phyloP scores from a whole-genome alignment of 208 protist species.

The Leishmania arabica region DNA sequence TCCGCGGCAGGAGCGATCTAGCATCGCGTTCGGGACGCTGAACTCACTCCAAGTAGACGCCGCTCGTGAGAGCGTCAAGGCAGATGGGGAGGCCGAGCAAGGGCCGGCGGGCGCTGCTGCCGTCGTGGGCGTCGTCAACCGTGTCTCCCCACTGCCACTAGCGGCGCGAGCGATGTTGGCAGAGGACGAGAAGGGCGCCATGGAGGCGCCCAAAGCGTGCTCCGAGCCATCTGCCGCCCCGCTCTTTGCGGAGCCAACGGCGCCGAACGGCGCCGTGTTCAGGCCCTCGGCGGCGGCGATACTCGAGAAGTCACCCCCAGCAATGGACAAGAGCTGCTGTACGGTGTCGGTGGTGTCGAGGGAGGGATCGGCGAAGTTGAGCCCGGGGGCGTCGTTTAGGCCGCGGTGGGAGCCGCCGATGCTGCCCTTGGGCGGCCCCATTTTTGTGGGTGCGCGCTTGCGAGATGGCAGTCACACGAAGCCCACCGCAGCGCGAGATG shows the following conservation, averaged over 20 bases:
- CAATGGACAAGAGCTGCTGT: conserved; percentile 23
- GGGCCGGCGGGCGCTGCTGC: not conserved
- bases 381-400: not conserved
- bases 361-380: not conserved
- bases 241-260: not conserved
- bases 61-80: not conserved
- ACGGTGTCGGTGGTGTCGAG: conserved; percentile 15
- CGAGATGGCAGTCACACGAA: not conserved
- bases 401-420: conserved; percentile 10
- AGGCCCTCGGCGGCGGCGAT: not conserved
- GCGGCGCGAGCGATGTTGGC: not conserved
- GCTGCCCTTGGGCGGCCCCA: conserved; percentile 4
- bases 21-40: not conserved
- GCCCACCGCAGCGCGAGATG: not conserved
- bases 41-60: not conserved
- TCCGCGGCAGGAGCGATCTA: not conserved
- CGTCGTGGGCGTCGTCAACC: not conserved
- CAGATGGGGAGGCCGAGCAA: not conserved
- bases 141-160: conserved; percentile 3
- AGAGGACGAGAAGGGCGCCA: not conserved
- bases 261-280: not conserved
- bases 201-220: not conserved
- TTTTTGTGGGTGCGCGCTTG: not conserved
- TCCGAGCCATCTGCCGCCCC: not conserved
- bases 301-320: conserved; percentile 15